Base-by-base conservation (phyloP, 352 stramenopile species). In the Phytopythium cucurbitacearum region DNA sequence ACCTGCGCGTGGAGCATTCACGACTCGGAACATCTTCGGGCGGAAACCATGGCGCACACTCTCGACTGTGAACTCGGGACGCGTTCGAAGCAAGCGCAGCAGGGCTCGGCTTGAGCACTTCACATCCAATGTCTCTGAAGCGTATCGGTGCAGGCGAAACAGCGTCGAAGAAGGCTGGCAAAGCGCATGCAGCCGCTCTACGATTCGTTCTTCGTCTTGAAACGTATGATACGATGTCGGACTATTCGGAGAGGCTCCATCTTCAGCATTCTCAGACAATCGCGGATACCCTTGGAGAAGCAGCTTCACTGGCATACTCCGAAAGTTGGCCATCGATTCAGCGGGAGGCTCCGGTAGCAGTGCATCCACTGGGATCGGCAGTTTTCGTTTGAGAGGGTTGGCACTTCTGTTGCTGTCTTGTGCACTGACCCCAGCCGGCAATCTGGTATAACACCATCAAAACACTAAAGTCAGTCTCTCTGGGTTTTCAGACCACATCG, bases 161-260 rank as follows among this genome's bases (percentile, higher is more conserved):
- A 91, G 56, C 37, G 80, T 89, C 6, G 76, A 66, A 10, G 73
- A 83, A 35, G 78, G 80, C 11, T 71, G 56, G 50, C 80, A 88
- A 11, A 73, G 50, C 2, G 16, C 10, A 0, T 69, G 52, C 1
- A 91, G 65, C 21, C 62, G 59, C 5, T 69, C 37, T 3, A 65
- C 47, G 8, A 85, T 50, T 3, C 52, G 52, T n/a, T 79, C 62
- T 16, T 59, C 60, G 44, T 81, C 71, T 11, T 70, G 16, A 28
- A 0, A 65, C 15, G 54, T n/a, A 41, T 57, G 34, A 7, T 56
- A 10, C 9, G 4, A 45, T 7, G 44, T 16, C 35, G 48, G 12
- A 11, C 50, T 9, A 8, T 39, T 40, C 4, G 6, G 16, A n/a
- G 33, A 21, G 40, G 28, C 36, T 4, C 40, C 32, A 0, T 7